Evolutionary conservation across 1,139 yeast genomes (phyloP), one percentile per base, ranked within the genome.

Genomic region (Scheffersomyces quercinus): DNA sequence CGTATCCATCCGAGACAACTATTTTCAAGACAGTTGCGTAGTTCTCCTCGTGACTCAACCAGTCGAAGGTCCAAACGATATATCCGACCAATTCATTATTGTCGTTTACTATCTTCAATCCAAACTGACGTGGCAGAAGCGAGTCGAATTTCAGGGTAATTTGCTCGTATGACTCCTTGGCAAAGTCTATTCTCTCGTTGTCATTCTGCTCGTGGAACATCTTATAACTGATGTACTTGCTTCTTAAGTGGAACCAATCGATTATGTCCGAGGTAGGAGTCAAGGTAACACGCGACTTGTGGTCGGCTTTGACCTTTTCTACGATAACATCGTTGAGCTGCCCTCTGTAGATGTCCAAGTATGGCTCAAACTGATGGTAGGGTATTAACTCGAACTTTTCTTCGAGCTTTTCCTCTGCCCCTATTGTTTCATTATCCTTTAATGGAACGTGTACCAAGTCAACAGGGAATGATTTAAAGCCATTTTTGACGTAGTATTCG

Each of bases 401-500:
- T 1, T 29, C 28, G 7, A 46, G 41, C 29, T 38, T 37, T 3
- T 41, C 51, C 8, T 42, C 43, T 15, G 41, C 40, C 9, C 42
- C 31, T 5, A 26, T n/a, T 7, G 24, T 43, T 5, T 39, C 29
- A 9, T 14, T 12, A 31, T 33, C 45, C 11, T 37, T 39, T 15
- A 53, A 32, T 16, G 50, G 39, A 5, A 67, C 48, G 29, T 59
- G 44, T 65, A 55, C 65, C 52, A 56, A 70, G 5, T 70, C 81
- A 8, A 81, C 79, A 34, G 69, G 77, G 43, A 67, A 60, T 1
- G 83, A 74, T 35, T 68, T 64, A 60, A 82, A 86, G 1, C 88
- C 95, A 53, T 76, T 72, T 44, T 70, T 67, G 30, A 69, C 60
- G 59, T 86, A 85, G 60, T 79, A 85, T 44, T 81, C 82, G 5